Evolutionary conservation across 768 basidiomycete species (phyloP).

Genomic region (Boletus tylopilopsis): DNA sequence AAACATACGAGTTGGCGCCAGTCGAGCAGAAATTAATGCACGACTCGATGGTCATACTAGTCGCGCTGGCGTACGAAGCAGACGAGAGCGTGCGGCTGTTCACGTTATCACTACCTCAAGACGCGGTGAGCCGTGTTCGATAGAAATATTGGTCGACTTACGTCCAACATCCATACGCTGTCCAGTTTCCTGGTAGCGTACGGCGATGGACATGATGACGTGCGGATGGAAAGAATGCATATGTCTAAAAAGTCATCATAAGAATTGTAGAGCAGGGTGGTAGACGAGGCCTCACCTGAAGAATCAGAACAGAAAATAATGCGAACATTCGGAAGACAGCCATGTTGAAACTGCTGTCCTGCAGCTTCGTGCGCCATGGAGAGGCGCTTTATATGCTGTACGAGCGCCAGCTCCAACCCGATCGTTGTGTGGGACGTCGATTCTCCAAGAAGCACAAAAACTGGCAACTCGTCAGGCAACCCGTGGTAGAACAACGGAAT

Average conservation of each 20-base stretch:
- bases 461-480: background rate
- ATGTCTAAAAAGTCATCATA: conserved; percentile 6
- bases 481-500: background rate
- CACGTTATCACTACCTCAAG: conserved; percentile 47
- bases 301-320: background rate
- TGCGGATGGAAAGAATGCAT: conserved; percentile 1
- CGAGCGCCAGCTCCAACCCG: conserved; percentile 6
- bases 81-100: conserved; percentile 56
- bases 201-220: conserved; percentile 11
- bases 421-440: background rate
- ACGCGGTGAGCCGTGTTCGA: conserved; percentile 8
- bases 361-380: background rate
- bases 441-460: background rate
- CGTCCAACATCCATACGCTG: conserved; percentile 60
- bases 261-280: background rate
- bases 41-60: conserved; percentile 58
- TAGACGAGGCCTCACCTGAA: conserved; percentile 5
- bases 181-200: conserved; percentile 52
- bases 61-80: conserved; percentile 41
- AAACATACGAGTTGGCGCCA: conserved; percentile 41
- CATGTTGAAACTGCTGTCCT: conserved; percentile 9
- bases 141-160: conserved; percentile 26
- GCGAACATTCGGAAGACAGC: background rate
- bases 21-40: conserved; percentile 44
- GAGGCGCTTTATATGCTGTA: conserved; percentile 11